Conservation (phyloP, 306 rosid genomes). For the Trifolium repens region DNA sequence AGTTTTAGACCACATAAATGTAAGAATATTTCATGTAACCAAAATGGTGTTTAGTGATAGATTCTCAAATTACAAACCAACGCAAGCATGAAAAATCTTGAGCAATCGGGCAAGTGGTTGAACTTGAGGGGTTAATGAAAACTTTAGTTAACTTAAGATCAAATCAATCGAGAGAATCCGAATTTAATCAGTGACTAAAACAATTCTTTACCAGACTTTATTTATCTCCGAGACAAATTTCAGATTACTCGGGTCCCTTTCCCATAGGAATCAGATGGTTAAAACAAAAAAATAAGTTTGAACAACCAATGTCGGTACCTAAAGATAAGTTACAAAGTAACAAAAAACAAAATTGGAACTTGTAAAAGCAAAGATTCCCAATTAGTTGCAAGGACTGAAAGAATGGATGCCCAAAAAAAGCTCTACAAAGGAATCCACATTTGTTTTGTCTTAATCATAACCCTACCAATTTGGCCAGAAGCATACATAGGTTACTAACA, state of each 20-base stretch:
- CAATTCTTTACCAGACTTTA: background rate
- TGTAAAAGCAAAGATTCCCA: background rate
- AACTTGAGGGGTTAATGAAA: background rate
- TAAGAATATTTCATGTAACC: background rate
- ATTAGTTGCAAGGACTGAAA: conserved; percentile 1
- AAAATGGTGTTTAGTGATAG: background rate
- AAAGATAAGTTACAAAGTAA: background rate
- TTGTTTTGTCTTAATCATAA: background rate
- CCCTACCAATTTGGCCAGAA: background rate
- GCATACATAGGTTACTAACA: background rate
- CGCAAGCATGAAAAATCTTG: background rate
- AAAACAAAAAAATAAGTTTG: background rate
- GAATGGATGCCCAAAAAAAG: background rate
- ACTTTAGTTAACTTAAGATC: background rate
- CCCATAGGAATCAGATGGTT: background rate
- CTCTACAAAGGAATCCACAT: background rate
- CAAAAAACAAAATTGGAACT: background rate
- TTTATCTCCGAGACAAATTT: background rate
- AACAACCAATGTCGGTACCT: background rate
- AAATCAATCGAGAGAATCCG: background rate
- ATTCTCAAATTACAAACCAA: background rate
- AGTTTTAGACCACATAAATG: background rate
- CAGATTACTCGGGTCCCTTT: background rate
- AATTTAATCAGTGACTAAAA: background rate
- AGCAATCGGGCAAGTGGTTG: background rate